Evolutionary conservation across 2,329 filamentous ascomycete species (phyloP).

Genomic region (Didymosphaeria variabile): DNA sequence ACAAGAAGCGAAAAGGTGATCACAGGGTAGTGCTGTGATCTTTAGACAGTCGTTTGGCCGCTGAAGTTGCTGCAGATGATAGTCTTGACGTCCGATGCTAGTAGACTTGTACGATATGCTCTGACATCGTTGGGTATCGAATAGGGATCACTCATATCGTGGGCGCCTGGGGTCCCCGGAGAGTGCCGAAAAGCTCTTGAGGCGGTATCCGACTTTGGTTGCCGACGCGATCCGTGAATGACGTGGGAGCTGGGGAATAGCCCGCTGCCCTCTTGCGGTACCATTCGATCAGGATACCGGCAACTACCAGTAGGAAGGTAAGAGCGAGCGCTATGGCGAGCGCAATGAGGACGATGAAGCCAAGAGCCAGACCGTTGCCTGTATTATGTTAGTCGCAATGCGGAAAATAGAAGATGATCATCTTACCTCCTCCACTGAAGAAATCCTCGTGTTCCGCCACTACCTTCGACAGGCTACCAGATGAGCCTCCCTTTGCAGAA

Average conservation of each 20-base stretch:
- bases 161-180: constrained; percentile 44
- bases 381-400: constrained; percentile 21
- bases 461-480: constrained; percentile 79
- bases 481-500: constrained; percentile 65
- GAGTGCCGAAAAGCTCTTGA: constrained; percentile 50
- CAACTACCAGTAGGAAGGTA: constrained; percentile 79
- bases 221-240: constrained; percentile 54
- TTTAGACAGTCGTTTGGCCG: not conserved
- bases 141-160: constrained; percentile 35
- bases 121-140: not conserved
- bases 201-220: constrained; percentile 63
- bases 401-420: not conserved
- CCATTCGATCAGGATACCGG: constrained; percentile 78
- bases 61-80: constrained; percentile 3
- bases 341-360: constrained; percentile 81
- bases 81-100: not conserved
- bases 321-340: constrained; percentile 80
- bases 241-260: constrained; percentile 79
- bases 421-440: constrained; percentile 72
- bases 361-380: constrained; percentile 71
- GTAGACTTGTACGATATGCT: constrained; percentile 19
- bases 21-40: not conserved
- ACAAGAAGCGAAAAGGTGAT: constrained; percentile 21
- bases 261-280: constrained; percentile 80
- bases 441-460: constrained; percentile 85